These are phyloP conservation scores for Akanthomyces lecanii DNA, from an alignment of 2,329 filamentous ascomycete species.

Conservation along the genomic window DNA sequence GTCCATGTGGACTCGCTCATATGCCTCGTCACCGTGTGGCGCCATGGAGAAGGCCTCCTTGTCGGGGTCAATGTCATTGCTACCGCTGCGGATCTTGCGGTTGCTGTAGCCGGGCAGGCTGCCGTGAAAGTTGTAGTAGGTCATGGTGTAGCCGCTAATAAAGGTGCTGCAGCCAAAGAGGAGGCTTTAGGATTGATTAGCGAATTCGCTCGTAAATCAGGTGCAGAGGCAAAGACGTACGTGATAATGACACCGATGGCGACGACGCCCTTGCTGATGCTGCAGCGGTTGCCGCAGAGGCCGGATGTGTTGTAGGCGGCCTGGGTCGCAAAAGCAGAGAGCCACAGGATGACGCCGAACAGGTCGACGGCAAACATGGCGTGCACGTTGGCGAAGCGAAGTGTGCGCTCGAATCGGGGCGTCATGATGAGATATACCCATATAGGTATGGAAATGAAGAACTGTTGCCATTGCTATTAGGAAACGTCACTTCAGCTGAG, in stretches of 20 bases:
- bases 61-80: constrained; percentile 60
- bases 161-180: constrained; percentile 51
- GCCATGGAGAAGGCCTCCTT: constrained; percentile 66
- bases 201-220: not conserved
- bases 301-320: constrained; percentile 58
- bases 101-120: constrained; percentile 58
- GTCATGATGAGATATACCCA: constrained; percentile 64
- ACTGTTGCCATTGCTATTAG: constrained; percentile 39
- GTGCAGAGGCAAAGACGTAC: constrained; percentile 39
- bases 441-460: constrained; percentile 59
- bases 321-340: constrained; percentile 63
- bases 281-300: constrained; percentile 53
- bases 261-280: constrained; percentile 60
- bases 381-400: constrained; percentile 57
- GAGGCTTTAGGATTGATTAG: constrained; percentile 39
- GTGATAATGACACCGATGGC: constrained; percentile 59
- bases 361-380: constrained; percentile 56
- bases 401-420: constrained; percentile 58
- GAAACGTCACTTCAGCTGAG: not conserved
- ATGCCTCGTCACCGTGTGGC: constrained; percentile 62
- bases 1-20: constrained; percentile 56
- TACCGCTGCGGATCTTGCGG: constrained; percentile 36
- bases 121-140: constrained; percentile 60
- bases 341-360: constrained; percentile 58
- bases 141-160: constrained; percentile 56